phyloP scores from a whole-genome alignment of 768 basidiomycete genomes.

The Suillus variegatus region DNA sequence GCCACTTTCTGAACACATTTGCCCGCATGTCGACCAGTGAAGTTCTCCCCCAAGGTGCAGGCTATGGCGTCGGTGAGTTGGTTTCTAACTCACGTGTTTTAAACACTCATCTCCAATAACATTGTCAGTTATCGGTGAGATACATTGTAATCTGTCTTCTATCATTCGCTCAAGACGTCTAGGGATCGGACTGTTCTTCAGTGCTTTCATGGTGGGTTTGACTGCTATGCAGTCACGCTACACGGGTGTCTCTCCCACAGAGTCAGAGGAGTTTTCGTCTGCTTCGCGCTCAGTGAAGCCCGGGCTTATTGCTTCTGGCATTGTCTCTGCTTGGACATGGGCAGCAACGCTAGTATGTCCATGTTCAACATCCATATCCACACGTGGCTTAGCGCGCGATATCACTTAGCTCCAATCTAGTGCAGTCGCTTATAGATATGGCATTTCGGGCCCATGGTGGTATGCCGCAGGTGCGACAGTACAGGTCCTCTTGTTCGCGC shows the following conservation, averaged over 20 bases:
- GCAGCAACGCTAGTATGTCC: conserved; percentile 66
- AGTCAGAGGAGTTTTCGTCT: conserved; percentile 81
- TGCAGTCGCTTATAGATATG: conserved; percentile 84
- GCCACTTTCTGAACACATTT: not conserved
- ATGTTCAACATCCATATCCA: not conserved
- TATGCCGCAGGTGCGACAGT: conserved; percentile 90
- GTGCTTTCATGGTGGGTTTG: conserved; percentile 74
- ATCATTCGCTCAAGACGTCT: not conserved
- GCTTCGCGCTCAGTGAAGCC: conserved; percentile 86
- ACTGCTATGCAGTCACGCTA: conserved; percentile 85
- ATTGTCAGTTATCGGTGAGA: conserved; percentile 50
- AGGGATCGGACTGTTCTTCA: conserved; percentile 91
- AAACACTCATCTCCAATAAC: conserved; percentile 2
- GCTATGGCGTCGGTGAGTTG: conserved; percentile 76
- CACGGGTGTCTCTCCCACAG: conserved; percentile 76
- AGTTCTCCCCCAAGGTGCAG: conserved; percentile 77
- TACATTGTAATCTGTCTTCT: conserved; percentile 7
- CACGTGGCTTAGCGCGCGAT: conserved; percentile 2
- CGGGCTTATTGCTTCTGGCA: conserved; percentile 89
- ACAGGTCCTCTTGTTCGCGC: conserved; percentile 87
- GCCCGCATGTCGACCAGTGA: conserved; percentile 23
- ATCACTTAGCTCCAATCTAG: conserved; percentile 67
- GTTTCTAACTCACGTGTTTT: conserved; percentile 1
- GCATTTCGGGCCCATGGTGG: conserved; percentile 87
- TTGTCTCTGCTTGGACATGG: conserved; percentile 92